Base-by-base conservation (phyloP, 164 flowering plant species). In the Litsea cubeba region DNA sequence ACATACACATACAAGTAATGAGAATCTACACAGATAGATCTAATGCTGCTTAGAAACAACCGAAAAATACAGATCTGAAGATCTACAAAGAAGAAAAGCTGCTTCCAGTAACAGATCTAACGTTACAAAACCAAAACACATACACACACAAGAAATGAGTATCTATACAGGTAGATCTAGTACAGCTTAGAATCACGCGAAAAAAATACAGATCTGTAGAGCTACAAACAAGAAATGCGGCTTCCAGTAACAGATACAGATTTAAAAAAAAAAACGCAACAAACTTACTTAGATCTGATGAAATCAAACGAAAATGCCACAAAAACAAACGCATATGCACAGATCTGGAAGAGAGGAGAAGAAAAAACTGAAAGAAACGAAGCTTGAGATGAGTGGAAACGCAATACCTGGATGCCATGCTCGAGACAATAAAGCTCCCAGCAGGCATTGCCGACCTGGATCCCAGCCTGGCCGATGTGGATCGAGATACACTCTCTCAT, bases 401-500 rank as follows among this genome's bases (percentile, higher is more conserved):
- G 23, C 63, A 18, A 20, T 75, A 82, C 87, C 87, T 84, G 84
- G 72, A 84, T 84, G 77, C 87, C 87, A 32, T 84, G 87, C 81
- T 84, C 86, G 77, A 83, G 86, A 60, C 84, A 83, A 79, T 83
- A 81, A 75, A 83, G 86, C 68, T 83, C 86, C 86, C 86, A 78
- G 77, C 80, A 78, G 2, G 86, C 84, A 75, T 84, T 84, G 67
- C 86, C 87, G 76, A 84, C 87, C 84, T 84, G 85, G 32, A 85
- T 83, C 69, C 85, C 85, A 40, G 87, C 87, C 79, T 86, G 89
- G 66, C 89, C 89, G 32, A 86, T 86, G 85, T 86, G 87, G 72
- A 86, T 79, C 64, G 88, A 86, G 50, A 84, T 86, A 82, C 88
- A 84, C 85, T 86, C 88, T 71, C 88, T 84, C 88, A 84, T 86